Evolutionary conservation across 1,284 basidiomycete genomes (phyloP).

Genomic region (Sporisorium graminicola): DNA sequence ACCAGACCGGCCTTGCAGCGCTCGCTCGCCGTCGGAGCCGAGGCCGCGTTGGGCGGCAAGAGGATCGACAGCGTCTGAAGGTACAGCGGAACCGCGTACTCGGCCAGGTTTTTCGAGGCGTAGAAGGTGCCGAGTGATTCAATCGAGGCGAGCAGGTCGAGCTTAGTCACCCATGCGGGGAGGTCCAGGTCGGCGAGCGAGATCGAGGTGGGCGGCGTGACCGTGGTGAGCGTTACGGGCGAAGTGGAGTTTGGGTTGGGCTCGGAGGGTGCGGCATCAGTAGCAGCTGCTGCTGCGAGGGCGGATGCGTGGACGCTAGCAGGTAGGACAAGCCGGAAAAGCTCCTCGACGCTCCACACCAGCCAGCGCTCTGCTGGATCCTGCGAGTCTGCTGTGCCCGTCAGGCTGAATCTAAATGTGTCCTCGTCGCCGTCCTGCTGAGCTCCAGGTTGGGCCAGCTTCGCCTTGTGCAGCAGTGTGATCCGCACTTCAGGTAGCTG

Average conservation of each 20-base stretch:
- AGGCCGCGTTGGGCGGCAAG: slow-evolving; percentile 46
- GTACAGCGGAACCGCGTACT: slow-evolving; percentile 69
- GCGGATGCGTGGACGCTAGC: slow-evolving; percentile 32
- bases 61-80: slow-evolving; percentile 68
- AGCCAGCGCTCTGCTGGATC: slow-evolving; percentile 64
- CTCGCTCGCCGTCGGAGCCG: slow-evolving; percentile 58
- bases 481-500: slow-evolving; percentile 46
- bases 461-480: slow-evolving; percentile 19
- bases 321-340: slow-evolving; percentile 54
- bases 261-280: not conserved
- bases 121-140: slow-evolving; percentile 69
- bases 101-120: slow-evolving; percentile 57
- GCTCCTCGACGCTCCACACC: slow-evolving; percentile 69
- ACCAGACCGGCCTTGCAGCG: slow-evolving; percentile 65
- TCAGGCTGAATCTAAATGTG: slow-evolving; percentile 28
- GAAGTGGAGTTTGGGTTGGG: not conserved
- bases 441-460: not conserved
- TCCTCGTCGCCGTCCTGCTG: slow-evolving; percentile 12
- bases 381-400: slow-evolving; percentile 35
- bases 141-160: slow-evolving; percentile 66
- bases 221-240: slow-evolving; percentile 3
- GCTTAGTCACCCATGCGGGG: slow-evolving; percentile 65
- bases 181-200: slow-evolving; percentile 65
- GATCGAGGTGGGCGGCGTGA: slow-evolving; percentile 37
- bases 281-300: slow-evolving; percentile 23